Base-by-base conservation (phyloP, 1,284 basidiomycete species). In the Naganishia sp. region DNA sequence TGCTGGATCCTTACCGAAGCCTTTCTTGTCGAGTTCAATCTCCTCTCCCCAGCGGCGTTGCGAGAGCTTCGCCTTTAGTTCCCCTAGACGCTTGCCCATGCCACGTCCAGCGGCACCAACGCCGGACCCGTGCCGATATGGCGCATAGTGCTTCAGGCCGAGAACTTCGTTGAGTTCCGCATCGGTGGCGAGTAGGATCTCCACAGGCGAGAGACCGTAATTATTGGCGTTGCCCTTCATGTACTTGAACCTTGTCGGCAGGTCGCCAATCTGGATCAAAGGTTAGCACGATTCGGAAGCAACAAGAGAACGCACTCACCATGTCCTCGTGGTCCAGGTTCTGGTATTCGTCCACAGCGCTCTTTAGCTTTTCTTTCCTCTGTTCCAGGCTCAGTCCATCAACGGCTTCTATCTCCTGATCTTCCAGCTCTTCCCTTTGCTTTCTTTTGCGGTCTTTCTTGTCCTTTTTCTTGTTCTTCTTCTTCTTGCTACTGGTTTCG, bases 191-290 rank as follows among this genome's bases (percentile, higher is more conserved):
- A 94, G 84, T 23, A 99, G 83, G 70, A 99, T 94, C 75, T 99
- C 95, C 1, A 84, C 87, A 0, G 95, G 86, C 0, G 87, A 85
- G 52, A 99, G 85, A 9, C 86, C 88, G 77, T 86, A 96, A 43
- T 80, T 79, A 66, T 89, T 84, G 0, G 88, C 80, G 42, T 86
- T 81, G 15, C 92, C 87, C 53, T 87, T 83, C 7, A 87, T 84
- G 77, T 99, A 99, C 76, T 91, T 89, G 86, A 99, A 99, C 15
- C 93, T 88, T 0, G 95, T 98, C 1, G 92, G 88, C 72, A 93
- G 81, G 76, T 89, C 92, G 6, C 89, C 94, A 68, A 95, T 88
- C 90, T 92, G 73, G 44, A 31, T 31, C 55, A 68, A 45, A 25
- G 23, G 57, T 71, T 57, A 33, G 46, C 65, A 57, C n/a, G 33